Evolutionary conservation across 108 stramenopile species (phyloP), one percentile per base, ranked within the genome.

Genomic region (Skeletonema tropicum): DNA sequence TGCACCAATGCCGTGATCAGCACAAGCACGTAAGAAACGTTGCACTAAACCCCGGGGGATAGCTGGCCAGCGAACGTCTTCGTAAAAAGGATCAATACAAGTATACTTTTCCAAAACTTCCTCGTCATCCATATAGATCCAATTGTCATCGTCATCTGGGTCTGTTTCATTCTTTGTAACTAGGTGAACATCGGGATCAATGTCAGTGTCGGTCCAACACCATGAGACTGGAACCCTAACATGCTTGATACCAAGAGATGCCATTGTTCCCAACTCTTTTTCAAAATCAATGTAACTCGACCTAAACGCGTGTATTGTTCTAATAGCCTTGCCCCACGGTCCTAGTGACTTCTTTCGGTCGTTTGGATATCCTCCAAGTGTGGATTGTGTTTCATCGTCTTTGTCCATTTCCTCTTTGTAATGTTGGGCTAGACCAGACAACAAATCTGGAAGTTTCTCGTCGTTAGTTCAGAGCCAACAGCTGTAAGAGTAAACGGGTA

Each of bases 151-250:
- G 17, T 66, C 38, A 11, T 68, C 46, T 5, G 64, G 36, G 30
- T 82, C 70, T 0, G 65, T 67, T 41, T 68, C 77, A 17, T 52
- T 62, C 42, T 46, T 61, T 8, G 30, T 72, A 13, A 76, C 80
- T 61, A 78, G 67, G 17, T 39, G 38, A 21, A 55, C 3, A 55
- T 55, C 23, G 7, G 52, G 52, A 2, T 68, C 48, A 19, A 89
- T 89, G 74, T 92, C 89, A 29, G 71, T 38, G 60, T 89, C 87
- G 2, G 89, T 89, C 62, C 83, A 78, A 75, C 92, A 92, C 92
- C 92, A 92, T 29, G 85, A 87, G 33, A 90, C 70, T 11, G 92
- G 92, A 31, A 92, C 83, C 25, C 92, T 79, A 10, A 90, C 73
- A 45, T 76, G 74, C 52, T 74, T 64, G 25, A 92, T 86, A 6